Conservation (phyloP, 73 alveolate species). For the Paramecium tetraurelia region DNA sequence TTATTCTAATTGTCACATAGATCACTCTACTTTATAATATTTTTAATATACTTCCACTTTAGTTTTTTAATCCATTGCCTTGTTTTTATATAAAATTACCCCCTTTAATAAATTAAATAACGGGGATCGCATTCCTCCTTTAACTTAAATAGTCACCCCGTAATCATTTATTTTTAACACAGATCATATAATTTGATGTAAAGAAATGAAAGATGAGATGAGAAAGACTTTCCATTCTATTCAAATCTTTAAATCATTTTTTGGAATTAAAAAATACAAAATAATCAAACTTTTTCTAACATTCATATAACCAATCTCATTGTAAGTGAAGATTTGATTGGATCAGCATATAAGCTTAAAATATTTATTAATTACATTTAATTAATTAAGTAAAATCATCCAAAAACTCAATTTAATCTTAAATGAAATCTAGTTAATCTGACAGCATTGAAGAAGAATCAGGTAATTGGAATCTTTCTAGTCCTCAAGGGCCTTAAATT, state of each 20-base stretch:
- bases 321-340: background rate
- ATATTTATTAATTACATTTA: background rate
- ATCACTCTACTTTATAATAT: background rate
- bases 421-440: background rate
- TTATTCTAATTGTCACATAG: background rate
- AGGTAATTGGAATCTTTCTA: background rate
- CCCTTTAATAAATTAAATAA: slow-evolving; percentile 9
- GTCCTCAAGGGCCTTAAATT: background rate
- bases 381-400: background rate
- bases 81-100: background rate
- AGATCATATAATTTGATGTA: background rate
- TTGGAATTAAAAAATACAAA: background rate
- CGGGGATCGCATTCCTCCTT: background rate
- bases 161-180: background rate
- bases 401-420: background rate
- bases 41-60: slow-evolving; percentile 16
- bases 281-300: background rate
- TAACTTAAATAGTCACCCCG: background rate
- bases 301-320: background rate
- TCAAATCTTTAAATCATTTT: background rate
- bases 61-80: background rate
- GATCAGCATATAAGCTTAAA: background rate
- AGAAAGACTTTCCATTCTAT: background rate
- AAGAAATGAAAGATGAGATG: background rate
- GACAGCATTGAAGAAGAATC: background rate